phyloP scores from a whole-genome alignment of 2,329 filamentous ascomycete genomes.

The Beauveria caledonica region DNA sequence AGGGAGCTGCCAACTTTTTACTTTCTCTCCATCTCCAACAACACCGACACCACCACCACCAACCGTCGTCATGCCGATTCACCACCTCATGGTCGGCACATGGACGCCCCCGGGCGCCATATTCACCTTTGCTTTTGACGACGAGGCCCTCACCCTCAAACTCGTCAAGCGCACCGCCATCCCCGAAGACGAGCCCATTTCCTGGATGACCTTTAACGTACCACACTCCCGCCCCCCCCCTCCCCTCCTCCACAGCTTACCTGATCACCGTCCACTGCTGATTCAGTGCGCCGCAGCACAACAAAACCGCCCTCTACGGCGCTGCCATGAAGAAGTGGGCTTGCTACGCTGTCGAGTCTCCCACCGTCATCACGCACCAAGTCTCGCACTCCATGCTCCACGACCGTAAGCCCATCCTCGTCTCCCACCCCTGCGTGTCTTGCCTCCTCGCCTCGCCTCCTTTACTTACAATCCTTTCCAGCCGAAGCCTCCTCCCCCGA shows the following conservation, averaged over 20 bases:
- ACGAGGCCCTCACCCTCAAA: slow-evolving; percentile 65
- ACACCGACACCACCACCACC: neutral
- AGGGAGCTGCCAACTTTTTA: neutral
- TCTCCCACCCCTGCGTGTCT: too few relatives aligned
- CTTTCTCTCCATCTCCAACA: neutral
- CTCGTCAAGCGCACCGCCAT: slow-evolving; percentile 76
- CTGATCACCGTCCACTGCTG: neutral
- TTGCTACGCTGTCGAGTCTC: slow-evolving; percentile 67
- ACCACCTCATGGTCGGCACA: slow-evolving; percentile 87
- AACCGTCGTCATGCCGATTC: slow-evolving; percentile 53
- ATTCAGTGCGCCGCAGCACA: slow-evolving; percentile 45
- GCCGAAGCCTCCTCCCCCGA: slow-evolving; percentile 59
- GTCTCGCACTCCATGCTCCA: slow-evolving; percentile 67
- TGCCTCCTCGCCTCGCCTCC: too few relatives aligned
- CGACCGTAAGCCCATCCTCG: slow-evolving; percentile 45
- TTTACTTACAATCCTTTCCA: slow-evolving; percentile 23
- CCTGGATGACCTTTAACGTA: slow-evolving; percentile 90
- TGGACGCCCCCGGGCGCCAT: slow-evolving; percentile 88
- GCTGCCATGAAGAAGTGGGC: slow-evolving; percentile 92
- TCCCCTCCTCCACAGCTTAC: neutral
- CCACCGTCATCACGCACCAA: slow-evolving; percentile 68
- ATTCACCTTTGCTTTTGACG: slow-evolving; percentile 82
- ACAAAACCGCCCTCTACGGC: slow-evolving; percentile 78
- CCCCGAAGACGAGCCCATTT: slow-evolving; percentile 76
- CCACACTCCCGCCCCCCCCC: slow-evolving; percentile 6